phyloP scores from a whole-genome alignment of 139 green algal species.

The Yamagishiella unicocca region DNA sequence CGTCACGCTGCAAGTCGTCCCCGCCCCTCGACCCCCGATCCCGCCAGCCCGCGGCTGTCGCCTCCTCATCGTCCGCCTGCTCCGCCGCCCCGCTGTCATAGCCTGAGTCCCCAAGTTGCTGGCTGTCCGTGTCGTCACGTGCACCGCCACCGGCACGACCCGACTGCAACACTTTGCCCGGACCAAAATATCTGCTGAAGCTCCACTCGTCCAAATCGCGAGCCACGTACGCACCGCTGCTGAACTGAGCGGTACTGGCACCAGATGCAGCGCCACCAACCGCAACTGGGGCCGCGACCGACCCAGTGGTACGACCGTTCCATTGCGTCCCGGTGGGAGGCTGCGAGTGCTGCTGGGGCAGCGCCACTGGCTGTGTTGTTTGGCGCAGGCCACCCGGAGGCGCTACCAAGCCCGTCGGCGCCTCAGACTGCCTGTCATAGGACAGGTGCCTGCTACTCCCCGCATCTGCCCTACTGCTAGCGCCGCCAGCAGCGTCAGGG shows the following conservation, averaged over 20 bases:
- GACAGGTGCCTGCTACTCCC: not conserved
- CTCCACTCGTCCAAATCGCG: conserved; percentile 40
- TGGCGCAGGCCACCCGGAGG: not conserved
- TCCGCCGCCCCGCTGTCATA: not conserved
- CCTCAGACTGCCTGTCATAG: not conserved
- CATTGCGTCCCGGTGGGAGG: not conserved
- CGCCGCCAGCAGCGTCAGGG: not conserved
- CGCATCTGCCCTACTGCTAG: not conserved
- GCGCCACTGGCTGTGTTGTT: not conserved
- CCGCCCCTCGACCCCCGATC: no score
- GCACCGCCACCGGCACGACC: not conserved
- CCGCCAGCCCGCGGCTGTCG: not conserved
- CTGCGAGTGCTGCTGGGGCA: not conserved
- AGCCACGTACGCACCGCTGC: not conserved
- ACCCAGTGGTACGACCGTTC: not conserved
- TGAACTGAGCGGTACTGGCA: not conserved
- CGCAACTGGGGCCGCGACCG: not conserved
- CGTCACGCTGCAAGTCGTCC: not conserved
- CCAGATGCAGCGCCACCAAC: no score
- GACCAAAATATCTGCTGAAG: conserved; percentile 41
- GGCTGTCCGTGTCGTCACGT: not conserved
- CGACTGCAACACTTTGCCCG: conserved; percentile 6
- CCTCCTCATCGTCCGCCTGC: not conserved
- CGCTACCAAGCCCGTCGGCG: not conserved
- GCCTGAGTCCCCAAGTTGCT: not conserved